phyloP scores from a whole-genome alignment of 2,329 filamentous ascomycete genomes.

The Talaromyces sp. region DNA sequence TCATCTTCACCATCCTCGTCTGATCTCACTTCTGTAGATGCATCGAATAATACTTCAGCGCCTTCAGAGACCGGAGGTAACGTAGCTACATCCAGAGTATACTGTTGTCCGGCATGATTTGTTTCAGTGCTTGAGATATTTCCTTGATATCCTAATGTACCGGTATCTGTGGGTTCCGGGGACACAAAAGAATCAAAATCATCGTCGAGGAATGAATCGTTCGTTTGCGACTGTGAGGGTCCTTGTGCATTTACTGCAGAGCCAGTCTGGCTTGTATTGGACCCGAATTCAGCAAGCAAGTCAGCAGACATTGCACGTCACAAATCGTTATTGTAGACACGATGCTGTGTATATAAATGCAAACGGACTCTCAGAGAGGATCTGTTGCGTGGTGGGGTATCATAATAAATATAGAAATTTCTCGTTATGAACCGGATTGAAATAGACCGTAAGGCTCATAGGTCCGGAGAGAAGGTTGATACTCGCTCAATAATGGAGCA shows the following conservation, averaged over 20 bases:
- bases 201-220: constrained; percentile 13
- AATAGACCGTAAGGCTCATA: not conserved
- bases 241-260: not conserved
- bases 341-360: not conserved
- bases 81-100: not conserved
- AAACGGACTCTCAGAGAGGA: not conserved
- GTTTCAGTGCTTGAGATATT: not conserved
- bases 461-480: not conserved
- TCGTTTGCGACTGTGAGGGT: not conserved
- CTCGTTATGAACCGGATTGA: not conserved
- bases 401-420: not conserved
- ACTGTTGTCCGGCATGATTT: not conserved
- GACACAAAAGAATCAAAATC: constrained; percentile 18
- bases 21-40: constrained; percentile 32
- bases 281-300: constrained; percentile 52
- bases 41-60: constrained; percentile 62
- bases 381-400: not conserved
- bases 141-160: not conserved
- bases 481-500: not conserved
- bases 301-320: constrained; percentile 50
- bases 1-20: constrained; percentile 42
- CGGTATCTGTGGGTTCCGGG: constrained; percentile 1
- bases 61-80: constrained; percentile 14
- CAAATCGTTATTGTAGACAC: not conserved
- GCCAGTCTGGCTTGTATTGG: constrained; percentile 10